A percentile compares a stretch with the other conserved stretches of the same genome.
Evolutionary conservation across 2,329 filamentous ascomycete genomes (phyloP).

Genomic region (Escovopsis sp.): DNA sequence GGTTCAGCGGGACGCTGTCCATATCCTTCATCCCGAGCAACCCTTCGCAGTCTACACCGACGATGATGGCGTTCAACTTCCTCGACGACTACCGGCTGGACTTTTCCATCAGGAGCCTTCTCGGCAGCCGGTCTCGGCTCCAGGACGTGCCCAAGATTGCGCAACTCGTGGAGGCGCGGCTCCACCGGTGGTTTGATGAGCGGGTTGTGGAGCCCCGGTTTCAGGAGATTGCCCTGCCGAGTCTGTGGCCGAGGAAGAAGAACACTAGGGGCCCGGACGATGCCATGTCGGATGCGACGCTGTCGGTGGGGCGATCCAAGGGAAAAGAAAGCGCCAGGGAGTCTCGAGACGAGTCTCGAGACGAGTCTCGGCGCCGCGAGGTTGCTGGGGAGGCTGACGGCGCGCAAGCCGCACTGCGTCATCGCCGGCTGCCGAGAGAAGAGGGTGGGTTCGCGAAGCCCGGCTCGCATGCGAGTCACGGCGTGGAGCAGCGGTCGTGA

Average conservation of each 20-base stretch:
- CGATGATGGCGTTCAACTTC: slow-evolving; percentile 90
- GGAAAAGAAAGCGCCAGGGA: slow-evolving; percentile 39
- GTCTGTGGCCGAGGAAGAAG: slow-evolving; percentile 70
- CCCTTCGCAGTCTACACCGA: slow-evolving; percentile 53
- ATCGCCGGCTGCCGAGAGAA: slow-evolving; percentile 22
- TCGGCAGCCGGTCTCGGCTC: slow-evolving; percentile 64
- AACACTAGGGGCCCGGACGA: slow-evolving; percentile 65
- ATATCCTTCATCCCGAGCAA: slow-evolving; percentile 81
- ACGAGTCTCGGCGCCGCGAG: slow-evolving; percentile 32
- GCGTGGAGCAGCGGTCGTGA: slow-evolving; percentile 13
- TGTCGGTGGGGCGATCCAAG: slow-evolving; percentile 36
- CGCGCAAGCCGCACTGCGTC: slow-evolving; percentile 23
- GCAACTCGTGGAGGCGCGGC: slow-evolving; percentile 62
- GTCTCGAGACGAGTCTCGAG: slow-evolving; percentile 34
- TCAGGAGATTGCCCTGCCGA: slow-evolving; percentile 73
- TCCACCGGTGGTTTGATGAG: slow-evolving; percentile 82
- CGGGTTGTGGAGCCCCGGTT: slow-evolving; percentile 74
- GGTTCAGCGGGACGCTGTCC: slow-evolving; percentile 88
- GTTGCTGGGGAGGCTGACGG: slow-evolving; percentile 29
- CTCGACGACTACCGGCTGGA: slow-evolving; percentile 76
- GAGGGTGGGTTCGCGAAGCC: slow-evolving; percentile 31
- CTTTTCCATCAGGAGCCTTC: slow-evolving; percentile 64
- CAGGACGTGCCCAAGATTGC: slow-evolving; percentile 85
- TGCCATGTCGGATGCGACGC: slow-evolving; percentile 28
- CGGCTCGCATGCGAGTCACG: slow-evolving; percentile 29